phyloP scores from a whole-genome alignment of 345 rosid genomes.

The Punica granatum region DNA sequence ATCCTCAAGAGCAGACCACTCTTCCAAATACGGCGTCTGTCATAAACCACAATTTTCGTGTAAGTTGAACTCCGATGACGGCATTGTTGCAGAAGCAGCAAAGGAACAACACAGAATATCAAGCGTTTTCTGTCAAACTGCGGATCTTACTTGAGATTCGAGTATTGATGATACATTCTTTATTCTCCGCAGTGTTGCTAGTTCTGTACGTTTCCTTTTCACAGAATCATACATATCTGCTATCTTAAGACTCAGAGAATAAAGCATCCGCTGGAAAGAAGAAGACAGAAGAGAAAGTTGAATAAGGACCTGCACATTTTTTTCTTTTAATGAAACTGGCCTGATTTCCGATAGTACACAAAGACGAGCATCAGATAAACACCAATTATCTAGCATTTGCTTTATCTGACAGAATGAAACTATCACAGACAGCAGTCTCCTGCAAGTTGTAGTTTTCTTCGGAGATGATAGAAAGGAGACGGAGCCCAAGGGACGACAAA shows the following conservation, averaged over 20 bases:
- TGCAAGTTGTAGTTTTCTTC: not conserved
- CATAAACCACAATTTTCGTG: not conserved
- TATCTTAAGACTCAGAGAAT: slow-evolving; percentile 49
- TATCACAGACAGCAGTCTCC: not conserved
- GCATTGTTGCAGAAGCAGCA: not conserved
- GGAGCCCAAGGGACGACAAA: slow-evolving; percentile 10
- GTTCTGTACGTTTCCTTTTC: slow-evolving; percentile 49
- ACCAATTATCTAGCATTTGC: not conserved
- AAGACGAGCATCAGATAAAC: not conserved
- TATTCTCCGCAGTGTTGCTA: slow-evolving; percentile 31
- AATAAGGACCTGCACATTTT: not conserved
- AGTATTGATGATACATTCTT: slow-evolving; percentile 43
- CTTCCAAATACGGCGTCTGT: slow-evolving; percentile 70
- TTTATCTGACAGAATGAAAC: not conserved
- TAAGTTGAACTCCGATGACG: not conserved
- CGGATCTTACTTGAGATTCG: slow-evolving; percentile 57
- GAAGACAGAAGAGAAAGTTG: not conserved
- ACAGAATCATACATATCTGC: slow-evolving; percentile 53
- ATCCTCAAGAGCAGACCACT: slow-evolving; percentile 48
- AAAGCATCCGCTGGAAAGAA: slow-evolving; percentile 50
- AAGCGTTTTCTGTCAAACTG: not conserved
- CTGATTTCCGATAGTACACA: not conserved
- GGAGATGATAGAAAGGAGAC: not conserved
- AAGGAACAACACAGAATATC: not conserved
- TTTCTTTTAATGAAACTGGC: not conserved